Base-by-base conservation (phyloP, 2,329 filamentous ascomycete genomes). In the Ophiocordyceps unilateralis region DNA sequence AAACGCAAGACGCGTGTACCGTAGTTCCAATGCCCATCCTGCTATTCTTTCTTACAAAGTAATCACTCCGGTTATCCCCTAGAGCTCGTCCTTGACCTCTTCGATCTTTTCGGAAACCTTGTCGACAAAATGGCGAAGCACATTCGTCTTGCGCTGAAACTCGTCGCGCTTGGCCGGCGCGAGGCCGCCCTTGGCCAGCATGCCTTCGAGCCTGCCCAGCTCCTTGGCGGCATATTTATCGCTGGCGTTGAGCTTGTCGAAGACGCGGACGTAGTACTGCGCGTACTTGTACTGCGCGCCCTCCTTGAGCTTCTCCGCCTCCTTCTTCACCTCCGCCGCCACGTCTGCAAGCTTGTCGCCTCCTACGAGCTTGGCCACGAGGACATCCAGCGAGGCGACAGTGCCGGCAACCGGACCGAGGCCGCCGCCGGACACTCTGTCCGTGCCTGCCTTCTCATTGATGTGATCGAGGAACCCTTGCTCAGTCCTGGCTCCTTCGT, bases 181-280 rank as follows among this genome's bases (percentile, higher is more conserved):
- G 41, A 95, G 71, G 47, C 84, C 85, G 48, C 88, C 86, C 76
- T 93, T 94, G 64, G 76, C 73, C 48, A 95, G 67, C 51, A 96
- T 74, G 51, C 81, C 78, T 53, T 85, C 74, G 48, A 96, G 70
- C 49, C 89, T 76, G 47, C 78, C 72, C 48, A 88, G 69, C 71
- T 96, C 89, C 77, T 94, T 96, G 58, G 76, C 67, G 41, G 78
- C 85, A 57, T 85, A 95, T 42, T 70, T 80, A 47, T 82, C 71
- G 65, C 82, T 93, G 61, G 80, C 70, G 58, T 68, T 71, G 49
- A 91, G 67, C 77, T 95, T 96, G 59, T 84, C 76, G 47, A 91
- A 82, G 43, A 93, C 87, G 60, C 84, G 85, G 60, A 91, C 70
- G 63, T 98, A 96, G 75, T 98, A 98, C 64, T 88, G 74, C 40